Base-by-base conservation (phyloP, 2,329 filamentous ascomycete species). In the Thielaviopsis musarum region DNA sequence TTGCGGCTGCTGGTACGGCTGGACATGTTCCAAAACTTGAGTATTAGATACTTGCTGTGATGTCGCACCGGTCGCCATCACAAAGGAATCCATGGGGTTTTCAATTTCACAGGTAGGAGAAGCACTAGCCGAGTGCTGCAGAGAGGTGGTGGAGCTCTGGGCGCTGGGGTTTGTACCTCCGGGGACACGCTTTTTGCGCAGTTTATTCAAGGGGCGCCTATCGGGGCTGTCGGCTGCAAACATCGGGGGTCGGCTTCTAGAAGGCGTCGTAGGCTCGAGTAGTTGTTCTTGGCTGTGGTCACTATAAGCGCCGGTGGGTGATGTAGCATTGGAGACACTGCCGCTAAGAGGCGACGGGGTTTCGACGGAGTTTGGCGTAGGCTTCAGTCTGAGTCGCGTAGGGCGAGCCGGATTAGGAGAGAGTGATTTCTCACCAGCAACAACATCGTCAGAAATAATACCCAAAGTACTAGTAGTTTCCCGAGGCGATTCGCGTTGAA, bases 121-220 rank as follows among this genome's bases (percentile, higher is more conserved):
- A 1, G 70, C 69, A 10, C 71, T 67, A 52, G 72, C 69, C 13
- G 74, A 75, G 48, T 70, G 69, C 5, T 73, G 69, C 17, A 95
- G 74, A 7, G 91, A 96, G 17, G 87, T 81, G 6, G 81, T 86
- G 17, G 93, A 97, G 67, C 91, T 96, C 64, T 95, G 90, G 0
- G 91, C 91, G 68, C 91, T 96, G 21, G 84, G 85, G 65, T 89
- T 91, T 22, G 86, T 73, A 66, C 87, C 88, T 51, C 83, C 84
- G 0, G 87, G 84, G 59, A 87, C 75, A 63, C 84, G 78, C 71
- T 88, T 95, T 75, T 97, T 97, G 70, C 85, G 87, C 57, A 98
- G 74, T 71, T 96, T 95, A 67, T 95, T 96, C 0, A 90, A 88
- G 68, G 85, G 85, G 53, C 87, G 81, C 65, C 79, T 83, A 63